Percentiles rank a stretch among this genome's conserved stretches.
phyloP scores from a whole-genome alignment of 768 basidiomycete genomes.

The Rhodocollybia butyracea region DNA sequence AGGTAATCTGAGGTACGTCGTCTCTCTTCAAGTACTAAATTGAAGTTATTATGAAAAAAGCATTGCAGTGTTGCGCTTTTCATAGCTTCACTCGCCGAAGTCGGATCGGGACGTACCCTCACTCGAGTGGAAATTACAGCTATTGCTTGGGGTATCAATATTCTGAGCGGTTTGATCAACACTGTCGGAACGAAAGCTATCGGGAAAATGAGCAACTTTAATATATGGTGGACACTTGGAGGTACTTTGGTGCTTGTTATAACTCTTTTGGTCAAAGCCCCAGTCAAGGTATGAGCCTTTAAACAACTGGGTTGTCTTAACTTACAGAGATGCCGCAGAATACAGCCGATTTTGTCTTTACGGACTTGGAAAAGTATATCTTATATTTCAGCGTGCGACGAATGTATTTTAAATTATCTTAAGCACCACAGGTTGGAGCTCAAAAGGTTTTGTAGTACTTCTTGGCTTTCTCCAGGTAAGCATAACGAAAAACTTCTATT shows the following conservation, averaged over 20 bases:
- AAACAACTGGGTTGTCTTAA: background rate
- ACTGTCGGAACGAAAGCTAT: conserved; percentile 56
- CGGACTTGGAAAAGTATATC: conserved; percentile 50
- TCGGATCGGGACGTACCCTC: conserved; percentile 40
- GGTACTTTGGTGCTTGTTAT: conserved; percentile 57
- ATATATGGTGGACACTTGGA: conserved; percentile 60
- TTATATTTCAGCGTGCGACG: background rate
- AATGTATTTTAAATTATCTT: background rate
- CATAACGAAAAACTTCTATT: too few relatives aligned
- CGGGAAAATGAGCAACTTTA: conserved; percentile 51
- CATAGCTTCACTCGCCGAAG: conserved; percentile 51
- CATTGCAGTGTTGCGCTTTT: conserved; percentile 44
- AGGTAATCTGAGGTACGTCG: conserved; percentile 46
- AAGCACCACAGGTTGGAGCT: conserved; percentile 56
- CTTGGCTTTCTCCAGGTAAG: conserved; percentile 51
- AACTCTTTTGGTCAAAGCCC: conserved; percentile 54
- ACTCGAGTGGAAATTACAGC: conserved; percentile 47
- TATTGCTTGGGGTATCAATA: conserved; percentile 57
- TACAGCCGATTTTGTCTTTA: conserved; percentile 49
- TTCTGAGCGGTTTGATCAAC: conserved; percentile 51
- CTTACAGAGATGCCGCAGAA: conserved; percentile 33
- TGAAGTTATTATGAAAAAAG: background rate
- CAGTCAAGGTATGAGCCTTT: conserved; percentile 37
- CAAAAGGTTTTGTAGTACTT: conserved; percentile 53
- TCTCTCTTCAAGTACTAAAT: background rate